Base-by-base conservation (phyloP, 192 early-diverging fungal species). In the Coemansia sp. region DNA sequence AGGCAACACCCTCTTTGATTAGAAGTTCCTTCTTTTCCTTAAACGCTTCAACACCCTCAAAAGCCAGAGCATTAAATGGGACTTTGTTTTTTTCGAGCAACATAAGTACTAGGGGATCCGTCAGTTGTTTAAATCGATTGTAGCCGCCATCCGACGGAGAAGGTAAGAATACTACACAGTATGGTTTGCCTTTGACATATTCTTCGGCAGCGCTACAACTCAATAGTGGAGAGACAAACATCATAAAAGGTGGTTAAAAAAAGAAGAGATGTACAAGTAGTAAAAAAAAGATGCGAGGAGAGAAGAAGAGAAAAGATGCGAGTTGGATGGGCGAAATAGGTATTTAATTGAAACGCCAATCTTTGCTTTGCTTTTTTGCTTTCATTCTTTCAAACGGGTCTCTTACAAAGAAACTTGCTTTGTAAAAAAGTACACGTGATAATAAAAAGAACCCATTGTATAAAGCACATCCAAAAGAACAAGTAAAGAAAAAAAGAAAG, bases 21-120 rank as follows among this genome's bases (percentile, higher is more conserved):
- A 40, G n/a, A 2, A 62, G 40, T 41, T 62, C 61, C 38, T 62
- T 62, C 38, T 62, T 62, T 22, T 62, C 38, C 38, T 62, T 62
- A n/a, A 62, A 62, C 2, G 24, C 61, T 1, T 1, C 1, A 18
- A 62, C n/a, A 3, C 3, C 38, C 0, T 62, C 61, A 11, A 22
- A 24, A 24, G 38, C 9, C 18, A 62, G 0, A 1, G 61, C 61
- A 24, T 13, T 40, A 22, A 41, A 62, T 8, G 12, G 2, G 3
- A 58, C 31, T 0, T 2, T 15, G 6, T 58, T 33, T 4, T 0
- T 16, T 62, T 62, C 61, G 9, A 62, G 12, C 6, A 62, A 20
- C 0, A 62, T 62, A 6, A 62, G 38, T 5, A 62, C 38, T 1
- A 62, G 11, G 0, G 8, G 38, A 18, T 62, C 38, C 0, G 61